Evolutionary conservation across 768 basidiomycete genomes (phyloP).

Genomic region (Gelatoporia subvermispora): DNA sequence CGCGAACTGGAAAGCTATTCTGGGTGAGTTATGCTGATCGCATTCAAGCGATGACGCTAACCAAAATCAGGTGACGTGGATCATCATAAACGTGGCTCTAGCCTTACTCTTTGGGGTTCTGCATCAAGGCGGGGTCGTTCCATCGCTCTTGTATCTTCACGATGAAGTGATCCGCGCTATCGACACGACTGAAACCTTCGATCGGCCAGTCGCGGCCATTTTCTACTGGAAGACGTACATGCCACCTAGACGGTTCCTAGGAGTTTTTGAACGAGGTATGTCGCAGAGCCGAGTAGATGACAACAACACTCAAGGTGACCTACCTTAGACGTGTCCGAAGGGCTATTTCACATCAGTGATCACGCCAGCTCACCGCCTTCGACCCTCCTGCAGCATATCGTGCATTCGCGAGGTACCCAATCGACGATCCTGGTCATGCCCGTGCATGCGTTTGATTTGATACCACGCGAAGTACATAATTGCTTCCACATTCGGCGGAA

Average conservation of each 20-base stretch:
- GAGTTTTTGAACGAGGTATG: constrained; percentile 20
- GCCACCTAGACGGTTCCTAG: constrained; percentile 34
- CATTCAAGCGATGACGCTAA: background rate
- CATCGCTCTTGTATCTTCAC: constrained; percentile 30
- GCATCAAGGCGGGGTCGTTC: constrained; percentile 39
- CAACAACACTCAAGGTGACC: background rate
- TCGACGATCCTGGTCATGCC: constrained; percentile 26
- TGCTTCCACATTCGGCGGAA: constrained; percentile 22
- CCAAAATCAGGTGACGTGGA: constrained; percentile 22
- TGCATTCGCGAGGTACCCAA: constrained; percentile 10
- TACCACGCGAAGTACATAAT: constrained; percentile 13
- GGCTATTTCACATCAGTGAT: constrained; percentile 22
- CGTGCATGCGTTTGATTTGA: constrained; percentile 18
- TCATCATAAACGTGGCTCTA: constrained; percentile 24
- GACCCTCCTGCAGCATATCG: constrained; percentile 11
- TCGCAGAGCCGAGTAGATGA: background rate
- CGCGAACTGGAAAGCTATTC: constrained; percentile 24
- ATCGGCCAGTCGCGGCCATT: constrained; percentile 8
- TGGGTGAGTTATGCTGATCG: constrained; percentile 23
- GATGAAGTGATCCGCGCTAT: constrained; percentile 12
- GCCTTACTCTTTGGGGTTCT: constrained; percentile 32
- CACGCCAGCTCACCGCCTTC: constrained; percentile 23
- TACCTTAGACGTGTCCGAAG: constrained; percentile 19
- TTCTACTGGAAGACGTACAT: constrained; percentile 40
- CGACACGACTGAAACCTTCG: background rate